Evolutionary conservation across 306 rosid species (phyloP), one percentile per base, ranked within the genome.

Genomic region (Glycyrrhiza uralensis): DNA sequence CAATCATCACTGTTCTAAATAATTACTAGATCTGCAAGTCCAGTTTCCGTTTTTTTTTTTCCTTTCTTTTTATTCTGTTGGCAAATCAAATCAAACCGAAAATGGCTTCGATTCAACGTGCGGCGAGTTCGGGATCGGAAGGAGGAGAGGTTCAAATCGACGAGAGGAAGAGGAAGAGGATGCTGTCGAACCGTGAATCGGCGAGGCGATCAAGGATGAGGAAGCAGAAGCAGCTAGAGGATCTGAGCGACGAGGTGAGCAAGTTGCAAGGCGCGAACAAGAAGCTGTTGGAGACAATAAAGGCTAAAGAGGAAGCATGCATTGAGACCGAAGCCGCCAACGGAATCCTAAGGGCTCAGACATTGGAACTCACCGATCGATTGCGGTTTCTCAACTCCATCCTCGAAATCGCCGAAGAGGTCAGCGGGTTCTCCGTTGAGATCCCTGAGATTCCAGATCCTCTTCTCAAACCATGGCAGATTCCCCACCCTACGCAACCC

Each of bases 141-240:
- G 91, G 81, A 2, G 96, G 89, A 22, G 79, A 77, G 41, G 83
- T 33, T 11, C 61, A 71, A 61, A 66, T 86, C 64, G 96, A 94
- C 71, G 96, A 94, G 52, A 79, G 88, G 83, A 94, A 94, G 85
- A 80, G 97, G 86, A 94, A 91, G 91, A 83, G 97, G 80, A 94
- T 94, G 97, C 65, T 75, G 26, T 94, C 99, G 7, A 94, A 94
- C 60, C 86, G 99, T 2, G 99, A 94, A 80, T 94, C 96, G 4
- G 99, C 99, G 0, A 60, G 99, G 71, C 88, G 97, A 3, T 94
- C 99, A 4, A 64, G 99, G 80, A 79, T 88, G 93, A 89, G 84
- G 83, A 94, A 94, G 85, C 99, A 94, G 90, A 91, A 91, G 77
- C 97, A 84, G 66, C 2, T 94, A 70, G 96, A 89, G 79, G 96